Percentiles rank a stretch among this genome's conserved stretches.
phyloP scores from a whole-genome alignment of 441 rosid species.

The Eutrema salsugineum region DNA sequence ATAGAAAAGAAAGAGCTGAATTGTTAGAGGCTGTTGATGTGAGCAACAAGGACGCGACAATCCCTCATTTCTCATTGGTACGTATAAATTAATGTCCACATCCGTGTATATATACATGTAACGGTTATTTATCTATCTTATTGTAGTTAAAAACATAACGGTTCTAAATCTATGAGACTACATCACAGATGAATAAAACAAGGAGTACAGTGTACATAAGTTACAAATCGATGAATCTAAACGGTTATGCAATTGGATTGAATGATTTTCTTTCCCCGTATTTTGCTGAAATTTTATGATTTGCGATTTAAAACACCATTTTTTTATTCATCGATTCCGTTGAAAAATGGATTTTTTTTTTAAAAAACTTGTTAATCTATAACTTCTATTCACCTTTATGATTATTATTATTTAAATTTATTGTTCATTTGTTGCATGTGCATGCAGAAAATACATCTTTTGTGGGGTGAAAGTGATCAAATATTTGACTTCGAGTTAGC shows the following conservation, averaged over 20 bases:
- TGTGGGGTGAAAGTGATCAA: slow-evolving; percentile 46
- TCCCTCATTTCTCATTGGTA: slow-evolving; percentile 56
- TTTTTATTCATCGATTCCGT: background rate
- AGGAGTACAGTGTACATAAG: background rate
- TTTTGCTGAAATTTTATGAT: background rate
- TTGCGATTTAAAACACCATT: background rate
- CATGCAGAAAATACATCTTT: slow-evolving; percentile 63
- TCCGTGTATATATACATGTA: background rate
- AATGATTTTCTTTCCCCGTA: background rate
- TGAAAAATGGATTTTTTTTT: background rate
- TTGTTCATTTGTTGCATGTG: background rate
- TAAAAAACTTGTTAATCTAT: background rate
- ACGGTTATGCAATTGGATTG: background rate
- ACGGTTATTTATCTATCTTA: background rate
- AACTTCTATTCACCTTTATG: background rate
- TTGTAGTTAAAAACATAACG: background rate
- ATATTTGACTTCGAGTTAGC: slow-evolving; percentile 67
- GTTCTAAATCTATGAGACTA: background rate
- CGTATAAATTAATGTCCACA: background rate
- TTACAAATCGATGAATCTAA: background rate
- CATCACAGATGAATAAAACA: background rate
- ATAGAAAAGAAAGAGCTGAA: slow-evolving; percentile 70
- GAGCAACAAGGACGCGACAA: slow-evolving; percentile 61
- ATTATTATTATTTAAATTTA: background rate
- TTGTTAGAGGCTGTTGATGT: slow-evolving; percentile 62